Evolutionary conservation across 2,329 filamentous ascomycete genomes (phyloP).

Genomic region (Aspergillus cejpii): DNA sequence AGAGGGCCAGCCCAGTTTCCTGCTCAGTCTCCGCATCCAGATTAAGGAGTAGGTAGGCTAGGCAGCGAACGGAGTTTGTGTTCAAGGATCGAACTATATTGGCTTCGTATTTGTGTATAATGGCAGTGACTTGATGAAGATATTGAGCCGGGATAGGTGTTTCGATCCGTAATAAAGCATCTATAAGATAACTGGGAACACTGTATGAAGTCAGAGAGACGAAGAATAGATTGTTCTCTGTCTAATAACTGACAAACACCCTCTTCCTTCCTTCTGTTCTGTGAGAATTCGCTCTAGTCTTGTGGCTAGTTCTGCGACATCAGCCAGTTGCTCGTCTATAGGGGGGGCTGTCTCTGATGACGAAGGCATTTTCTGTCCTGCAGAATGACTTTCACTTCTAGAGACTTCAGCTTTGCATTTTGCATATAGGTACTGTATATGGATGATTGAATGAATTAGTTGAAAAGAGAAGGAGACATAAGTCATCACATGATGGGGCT

Average conservation of each 20-base stretch:
- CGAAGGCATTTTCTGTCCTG: background rate
- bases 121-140: background rate
- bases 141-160: background rate
- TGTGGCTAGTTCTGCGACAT: background rate
- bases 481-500: background rate
- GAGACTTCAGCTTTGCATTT: background rate
- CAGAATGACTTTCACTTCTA: background rate
- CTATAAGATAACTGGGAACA: background rate
- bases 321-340: background rate
- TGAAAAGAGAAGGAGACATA: background rate
- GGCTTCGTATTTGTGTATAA: background rate
- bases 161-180: background rate
- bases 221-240: background rate
- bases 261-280: background rate
- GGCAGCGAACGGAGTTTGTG: slow-evolving; percentile 7
- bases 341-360: background rate
- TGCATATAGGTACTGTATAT: background rate
- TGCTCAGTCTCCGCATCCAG: slow-evolving; percentile 3
- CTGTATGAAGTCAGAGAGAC: background rate
- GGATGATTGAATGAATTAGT: background rate
- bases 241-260: background rate
- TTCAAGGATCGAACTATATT: slow-evolving; percentile 4
- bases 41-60: slow-evolving; percentile 15
- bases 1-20: slow-evolving; percentile 13
- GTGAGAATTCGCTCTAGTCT: background rate